Percentiles rank a stretch among this genome's conserved stretches.
phyloP scores from a whole-genome alignment of 305 asterid species.

The Fraxinus velutina region DNA sequence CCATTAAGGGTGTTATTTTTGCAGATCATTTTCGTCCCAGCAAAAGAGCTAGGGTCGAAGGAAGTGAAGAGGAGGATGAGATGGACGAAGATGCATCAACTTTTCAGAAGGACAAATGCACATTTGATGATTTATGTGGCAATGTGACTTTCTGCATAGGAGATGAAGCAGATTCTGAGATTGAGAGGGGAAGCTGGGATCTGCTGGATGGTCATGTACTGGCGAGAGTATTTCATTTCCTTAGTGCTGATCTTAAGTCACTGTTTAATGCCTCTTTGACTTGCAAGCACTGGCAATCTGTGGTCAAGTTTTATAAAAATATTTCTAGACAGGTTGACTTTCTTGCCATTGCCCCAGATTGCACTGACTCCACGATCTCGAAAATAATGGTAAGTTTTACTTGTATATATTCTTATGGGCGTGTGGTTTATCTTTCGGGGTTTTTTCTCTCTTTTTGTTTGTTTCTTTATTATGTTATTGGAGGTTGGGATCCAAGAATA shows the following conservation, averaged over 20 bases:
- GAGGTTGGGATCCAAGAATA: slow-evolving; percentile 8
- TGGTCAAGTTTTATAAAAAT: slow-evolving; percentile 54
- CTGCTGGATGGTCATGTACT: slow-evolving; percentile 67
- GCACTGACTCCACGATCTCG: slow-evolving; percentile 59
- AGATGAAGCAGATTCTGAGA: slow-evolving; percentile 36
- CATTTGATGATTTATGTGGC: slow-evolving; percentile 68
- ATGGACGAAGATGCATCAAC: slow-evolving; percentile 47
- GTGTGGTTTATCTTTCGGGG: neutral
- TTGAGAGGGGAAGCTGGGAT: slow-evolving; percentile 65
- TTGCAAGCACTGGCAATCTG: slow-evolving; percentile 91
- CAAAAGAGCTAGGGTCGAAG: slow-evolving; percentile 65
- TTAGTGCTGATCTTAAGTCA: slow-evolving; percentile 79
- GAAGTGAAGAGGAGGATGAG: slow-evolving; percentile 56
- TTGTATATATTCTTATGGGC: neutral
- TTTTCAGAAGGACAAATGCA: slow-evolving; percentile 40
- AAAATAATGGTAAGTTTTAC: slow-evolving; percentile 62
- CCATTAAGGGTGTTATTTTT: slow-evolving; percentile 12
- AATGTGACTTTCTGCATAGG: slow-evolving; percentile 47
- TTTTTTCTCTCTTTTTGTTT: neutral
- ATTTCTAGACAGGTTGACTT: slow-evolving; percentile 72
- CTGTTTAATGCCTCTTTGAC: slow-evolving; percentile 69
- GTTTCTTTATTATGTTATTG: neutral
- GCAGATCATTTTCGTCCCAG: slow-evolving; percentile 67
- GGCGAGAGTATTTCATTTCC: slow-evolving; percentile 92
- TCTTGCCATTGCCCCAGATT: slow-evolving; percentile 53